phyloP scores from a whole-genome alignment of 2,329 filamentous ascomycete species.

The Rugonectria rugulosa region DNA sequence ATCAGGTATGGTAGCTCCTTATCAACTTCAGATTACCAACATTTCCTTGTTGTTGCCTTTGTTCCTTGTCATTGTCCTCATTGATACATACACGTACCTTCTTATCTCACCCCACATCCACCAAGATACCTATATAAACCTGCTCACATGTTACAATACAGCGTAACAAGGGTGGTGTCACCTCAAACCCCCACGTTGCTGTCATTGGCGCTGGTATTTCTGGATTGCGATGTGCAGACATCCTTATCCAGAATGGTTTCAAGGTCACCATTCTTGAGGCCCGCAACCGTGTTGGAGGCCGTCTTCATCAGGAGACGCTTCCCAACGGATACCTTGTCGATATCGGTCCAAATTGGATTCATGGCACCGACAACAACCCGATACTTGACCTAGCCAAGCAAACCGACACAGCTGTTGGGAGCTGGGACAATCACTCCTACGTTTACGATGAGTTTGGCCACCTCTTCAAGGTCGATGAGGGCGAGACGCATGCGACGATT shows the following conservation, averaged over 20 bases:
- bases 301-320: constrained; percentile 62
- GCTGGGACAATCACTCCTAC: constrained; percentile 60
- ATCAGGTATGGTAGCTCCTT: constrained; percentile 44
- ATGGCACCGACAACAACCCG: constrained; percentile 75
- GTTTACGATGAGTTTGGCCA: constrained; percentile 65
- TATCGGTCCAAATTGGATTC: constrained; percentile 81
- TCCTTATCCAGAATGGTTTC: constrained; percentile 70
- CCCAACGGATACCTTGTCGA: constrained; percentile 60
- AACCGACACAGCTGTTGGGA: constrained; percentile 60
- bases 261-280: constrained; percentile 75
- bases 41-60: neutral
- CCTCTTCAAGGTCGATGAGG: constrained; percentile 55
- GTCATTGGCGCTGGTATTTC: constrained; percentile 76
- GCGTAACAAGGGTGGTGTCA: constrained; percentile 26
- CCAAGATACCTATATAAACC: constrained; percentile 31
- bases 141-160: constrained; percentile 34
- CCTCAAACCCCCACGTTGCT: constrained; percentile 61
- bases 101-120: constrained; percentile 22
- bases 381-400: constrained; percentile 71
- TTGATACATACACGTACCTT: neutral
- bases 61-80: neutral
- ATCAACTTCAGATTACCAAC: neutral
- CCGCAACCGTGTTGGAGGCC: constrained; percentile 70
- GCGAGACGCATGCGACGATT: constrained; percentile 56
- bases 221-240: constrained; percentile 74